Evolutionary conservation across 768 basidiomycete species (phyloP), one percentile per base, ranked within the genome.

Genomic region (Termitomyces sp.): DNA sequence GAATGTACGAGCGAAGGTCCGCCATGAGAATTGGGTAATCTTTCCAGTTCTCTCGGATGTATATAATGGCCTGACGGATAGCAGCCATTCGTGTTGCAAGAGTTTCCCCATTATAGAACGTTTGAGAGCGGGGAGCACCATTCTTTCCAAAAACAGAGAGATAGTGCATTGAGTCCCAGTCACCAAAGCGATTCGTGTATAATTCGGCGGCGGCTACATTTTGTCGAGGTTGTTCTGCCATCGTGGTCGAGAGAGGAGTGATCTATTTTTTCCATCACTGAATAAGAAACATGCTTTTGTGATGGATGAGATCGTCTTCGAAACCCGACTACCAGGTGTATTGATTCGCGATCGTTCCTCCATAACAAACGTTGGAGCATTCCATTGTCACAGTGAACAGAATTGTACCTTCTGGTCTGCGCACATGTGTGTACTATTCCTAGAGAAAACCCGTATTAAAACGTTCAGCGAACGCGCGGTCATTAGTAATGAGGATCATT

Each of bases 101-200:
- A 26, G 40, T 57, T 12, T 53, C 54, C 14, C 58, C 61, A n/a
- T 56, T 57, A 33, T 62, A 59, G 33, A 62, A 62, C 13, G 60
- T 58, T n/a, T 61, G 60, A n/a, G 60, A 44, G 16, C 53, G 57
- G 6, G 57, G 50, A 24, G 49, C 22, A 22, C 48, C 49, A 36
- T 61, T 48, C 28, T 51, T 54, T 10, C 60, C 60, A 26, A 61
- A 55, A 42, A 51, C 44, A 42, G 53, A 50, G 49, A 61, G 57
- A 33, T 58, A 56, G 38, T 58, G 56, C 57, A 61, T 58, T 0
- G 60, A 61, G 36, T 55, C 54, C 60, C 60, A 61, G 38, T 61
- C 60, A 6, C 60, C 28, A 40, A 58, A 61, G 26, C 60, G 60
- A 32, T 58, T 54, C 35, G 53, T 20, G 30, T 32, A 32, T 32